Evolutionary conservation across 83 land plant species (phyloP).

Genomic region (Picea abies): DNA sequence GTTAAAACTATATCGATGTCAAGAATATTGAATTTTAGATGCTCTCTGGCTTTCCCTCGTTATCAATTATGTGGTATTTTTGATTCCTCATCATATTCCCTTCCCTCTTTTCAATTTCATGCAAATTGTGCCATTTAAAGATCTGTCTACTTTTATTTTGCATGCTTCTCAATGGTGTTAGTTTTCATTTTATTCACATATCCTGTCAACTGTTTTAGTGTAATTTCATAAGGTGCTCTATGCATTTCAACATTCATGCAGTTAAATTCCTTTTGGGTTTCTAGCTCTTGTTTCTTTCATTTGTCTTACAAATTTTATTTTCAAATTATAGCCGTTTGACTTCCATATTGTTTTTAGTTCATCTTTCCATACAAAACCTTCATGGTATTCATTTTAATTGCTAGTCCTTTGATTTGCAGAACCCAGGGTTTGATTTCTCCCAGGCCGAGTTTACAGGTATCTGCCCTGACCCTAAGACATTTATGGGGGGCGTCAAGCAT

Average conservation of each 20-base stretch:
- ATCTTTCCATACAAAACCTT: neutral
- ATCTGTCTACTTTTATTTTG: neutral
- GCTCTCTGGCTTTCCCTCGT: no score
- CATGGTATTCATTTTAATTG: neutral
- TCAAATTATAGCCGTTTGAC: neutral
- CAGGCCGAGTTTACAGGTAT: constrained; percentile 62
- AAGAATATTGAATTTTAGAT: no score
- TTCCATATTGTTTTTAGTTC: neutral
- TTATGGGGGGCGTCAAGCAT: no score
- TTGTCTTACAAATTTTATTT: neutral
- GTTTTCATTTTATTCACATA: neutral
- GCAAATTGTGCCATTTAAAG: neutral
- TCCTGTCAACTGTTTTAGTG: neutral
- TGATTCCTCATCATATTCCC: no score
- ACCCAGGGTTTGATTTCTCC: constrained; percentile 42
- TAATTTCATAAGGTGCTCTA: neutral
- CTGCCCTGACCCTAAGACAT: no score
- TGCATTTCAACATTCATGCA: neutral
- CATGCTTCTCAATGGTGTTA: neutral
- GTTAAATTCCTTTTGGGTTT: neutral
- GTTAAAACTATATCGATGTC: no score
- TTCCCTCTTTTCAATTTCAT: neutral
- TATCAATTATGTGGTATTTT: no score
- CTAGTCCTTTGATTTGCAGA: constrained; percentile 42
- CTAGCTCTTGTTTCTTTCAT: neutral